Conservation (phyloP, 352 stramenopile genomes). For the Globisporangium iwayamae region DNA sequence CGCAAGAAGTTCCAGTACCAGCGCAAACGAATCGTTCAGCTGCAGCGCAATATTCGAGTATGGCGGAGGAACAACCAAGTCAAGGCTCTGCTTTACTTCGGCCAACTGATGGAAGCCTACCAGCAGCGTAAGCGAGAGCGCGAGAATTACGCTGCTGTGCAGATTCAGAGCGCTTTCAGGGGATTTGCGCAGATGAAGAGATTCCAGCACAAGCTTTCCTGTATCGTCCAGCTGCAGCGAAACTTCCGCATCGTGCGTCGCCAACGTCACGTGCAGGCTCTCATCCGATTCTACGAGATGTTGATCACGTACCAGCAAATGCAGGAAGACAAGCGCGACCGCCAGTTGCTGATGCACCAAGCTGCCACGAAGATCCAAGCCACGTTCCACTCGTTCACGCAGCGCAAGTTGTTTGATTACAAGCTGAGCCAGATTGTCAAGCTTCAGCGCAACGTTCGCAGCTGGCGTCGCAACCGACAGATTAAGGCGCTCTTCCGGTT, state of each 20-base stretch:
- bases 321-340: conserved; percentile 26
- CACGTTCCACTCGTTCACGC: conserved; percentile 11
- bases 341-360: conserved; percentile 6
- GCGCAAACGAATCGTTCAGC: background rate
- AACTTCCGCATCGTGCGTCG: conserved; percentile 40
- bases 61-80: conserved; percentile 12
- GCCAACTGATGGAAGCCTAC: background rate
- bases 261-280: conserved; percentile 24
- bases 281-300: conserved; percentile 36
- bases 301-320: conserved; percentile 34
- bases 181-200: conserved; percentile 17
- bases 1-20: conserved; percentile 7
- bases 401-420: conserved; percentile 18
- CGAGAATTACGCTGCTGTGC: conserved; percentile 24
- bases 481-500: conserved; percentile 31
- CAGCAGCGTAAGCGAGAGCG: conserved; percentile 3
- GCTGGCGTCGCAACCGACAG: conserved; percentile 37
- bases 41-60: conserved; percentile 13
- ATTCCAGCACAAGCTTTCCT: conserved; percentile 24
- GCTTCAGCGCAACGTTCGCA: conserved; percentile 36
- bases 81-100: conserved; percentile 6
- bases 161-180: conserved; percentile 30
- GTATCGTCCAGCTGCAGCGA: conserved; percentile 29
- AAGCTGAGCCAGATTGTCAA: conserved; percentile 17
- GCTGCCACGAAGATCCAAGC: conserved; percentile 17